Evolutionary conservation across 257 asterid species (phyloP).

Genomic region (Solanum bulbocastanum): DNA sequence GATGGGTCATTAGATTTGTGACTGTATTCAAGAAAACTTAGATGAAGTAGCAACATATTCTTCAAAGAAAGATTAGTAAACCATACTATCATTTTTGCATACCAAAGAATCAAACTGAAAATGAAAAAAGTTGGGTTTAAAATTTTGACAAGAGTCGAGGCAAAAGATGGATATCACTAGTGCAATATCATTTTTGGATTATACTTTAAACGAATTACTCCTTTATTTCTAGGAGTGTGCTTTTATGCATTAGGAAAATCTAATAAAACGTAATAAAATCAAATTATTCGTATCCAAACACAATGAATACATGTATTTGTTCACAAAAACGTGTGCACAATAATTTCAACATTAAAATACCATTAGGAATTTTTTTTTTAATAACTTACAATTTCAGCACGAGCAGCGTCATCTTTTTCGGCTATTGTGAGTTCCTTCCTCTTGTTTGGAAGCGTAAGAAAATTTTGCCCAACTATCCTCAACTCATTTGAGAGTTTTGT

Average conservation of each 20-base stretch:
- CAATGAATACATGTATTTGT: background rate
- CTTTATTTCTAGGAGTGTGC: too few relatives aligned
- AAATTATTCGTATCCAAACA: background rate
- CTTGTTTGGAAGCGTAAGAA: background rate
- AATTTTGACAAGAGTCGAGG: background rate
- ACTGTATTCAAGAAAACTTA: background rate
- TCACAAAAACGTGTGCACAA: background rate
- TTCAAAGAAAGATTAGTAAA: background rate
- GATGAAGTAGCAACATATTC: background rate
- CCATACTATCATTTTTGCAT: background rate
- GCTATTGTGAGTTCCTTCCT: background rate
- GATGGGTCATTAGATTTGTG: background rate
- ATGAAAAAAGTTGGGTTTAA: too few relatives aligned
- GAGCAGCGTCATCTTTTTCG: background rate
- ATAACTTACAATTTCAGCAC: background rate
- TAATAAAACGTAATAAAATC: too few relatives aligned
- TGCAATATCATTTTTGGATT: background rate
- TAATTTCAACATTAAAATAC: background rate
- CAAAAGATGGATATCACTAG: background rate
- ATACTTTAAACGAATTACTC: background rate
- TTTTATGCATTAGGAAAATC: too few relatives aligned
- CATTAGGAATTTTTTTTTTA: too few relatives aligned
- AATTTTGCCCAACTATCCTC: background rate
- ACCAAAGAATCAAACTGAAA: background rate
- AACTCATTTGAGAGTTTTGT: too few relatives aligned